Conservation (phyloP, 768 basidiomycete species). For the Grammothele lineata region DNA sequence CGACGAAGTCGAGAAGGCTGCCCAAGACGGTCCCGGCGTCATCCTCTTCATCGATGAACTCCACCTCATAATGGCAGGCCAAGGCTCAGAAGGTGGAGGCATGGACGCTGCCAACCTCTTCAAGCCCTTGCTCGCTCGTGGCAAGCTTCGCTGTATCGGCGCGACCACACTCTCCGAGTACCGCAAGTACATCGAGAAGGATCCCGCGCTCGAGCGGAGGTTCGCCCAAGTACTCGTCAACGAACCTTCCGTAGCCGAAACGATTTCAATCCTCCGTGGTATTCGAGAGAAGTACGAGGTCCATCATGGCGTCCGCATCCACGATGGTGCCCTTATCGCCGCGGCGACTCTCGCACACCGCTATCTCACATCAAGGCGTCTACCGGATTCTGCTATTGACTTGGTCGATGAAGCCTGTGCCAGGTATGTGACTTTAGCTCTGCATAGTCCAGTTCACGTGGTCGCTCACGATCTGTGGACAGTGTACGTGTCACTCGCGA, state of each 20-base stretch:
- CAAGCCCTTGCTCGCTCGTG: conserved; percentile 88
- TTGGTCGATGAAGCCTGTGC: conserved; percentile 91
- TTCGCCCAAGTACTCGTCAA: conserved; percentile 93
- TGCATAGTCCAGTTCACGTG: not conserved
- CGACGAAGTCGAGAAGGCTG: conserved; percentile 88
- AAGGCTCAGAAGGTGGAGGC: conserved; percentile 76
- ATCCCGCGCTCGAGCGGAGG: conserved; percentile 85
- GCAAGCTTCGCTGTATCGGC: conserved; percentile 74
- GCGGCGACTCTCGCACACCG: conserved; percentile 92
- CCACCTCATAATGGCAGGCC: conserved; percentile 91
- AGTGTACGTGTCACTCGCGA: conserved; percentile 90
- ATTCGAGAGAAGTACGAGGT: conserved; percentile 90
- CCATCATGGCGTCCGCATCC: conserved; percentile 85
- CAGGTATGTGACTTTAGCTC: conserved; percentile 44
- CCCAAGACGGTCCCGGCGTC: conserved; percentile 70
- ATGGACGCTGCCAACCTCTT: conserved; percentile 94
- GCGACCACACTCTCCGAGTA: conserved; percentile 94
- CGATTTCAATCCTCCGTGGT: conserved; percentile 91
- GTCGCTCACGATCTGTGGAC: conserved; percentile 12
- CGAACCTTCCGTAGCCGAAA: conserved; percentile 84
- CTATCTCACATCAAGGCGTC: conserved; percentile 76
- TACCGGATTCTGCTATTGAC: conserved; percentile 89
- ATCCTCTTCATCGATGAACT: conserved; percentile 95
- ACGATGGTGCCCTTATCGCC: conserved; percentile 82
- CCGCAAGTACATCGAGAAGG: conserved; percentile 89